Evolutionary conservation across 257 asterid species (phyloP).

Genomic region (Scutellaria minor): DNA sequence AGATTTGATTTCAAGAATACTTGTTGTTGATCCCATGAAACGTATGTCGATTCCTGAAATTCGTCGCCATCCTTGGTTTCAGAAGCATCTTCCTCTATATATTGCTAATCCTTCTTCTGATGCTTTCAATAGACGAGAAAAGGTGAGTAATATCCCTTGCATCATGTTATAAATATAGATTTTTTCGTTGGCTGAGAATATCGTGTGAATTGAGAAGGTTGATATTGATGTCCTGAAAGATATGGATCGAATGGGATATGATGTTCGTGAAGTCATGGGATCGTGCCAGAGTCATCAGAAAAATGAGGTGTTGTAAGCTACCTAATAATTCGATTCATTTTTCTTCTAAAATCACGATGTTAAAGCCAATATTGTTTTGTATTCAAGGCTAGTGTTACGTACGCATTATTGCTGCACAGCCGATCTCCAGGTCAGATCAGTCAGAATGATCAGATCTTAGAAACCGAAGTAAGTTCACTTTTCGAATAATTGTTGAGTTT

Average conservation of each 20-base stretch:
- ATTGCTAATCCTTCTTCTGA: slow-evolving; percentile 47
- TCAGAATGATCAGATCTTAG: slow-evolving; percentile 25
- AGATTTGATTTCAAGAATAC: slow-evolving; percentile 64
- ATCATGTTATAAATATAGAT: not conserved
- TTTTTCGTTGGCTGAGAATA: slow-evolving; percentile 11
- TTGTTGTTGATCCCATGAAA: slow-evolving; percentile 62
- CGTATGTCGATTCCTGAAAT: slow-evolving; percentile 72
- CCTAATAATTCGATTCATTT: not conserved
- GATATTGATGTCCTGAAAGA: slow-evolving; percentile 48
- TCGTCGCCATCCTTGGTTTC: slow-evolving; percentile 65
- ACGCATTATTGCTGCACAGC: slow-evolving; percentile 50
- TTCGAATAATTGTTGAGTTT: not conserved
- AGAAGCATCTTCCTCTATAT: slow-evolving; percentile 49
- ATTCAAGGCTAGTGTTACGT: slow-evolving; percentile 59
- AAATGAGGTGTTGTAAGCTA: slow-evolving; percentile 51
- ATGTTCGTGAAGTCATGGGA: slow-evolving; percentile 45
- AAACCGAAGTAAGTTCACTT: slow-evolving; percentile 23
- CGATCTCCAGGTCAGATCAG: slow-evolving; percentile 27
- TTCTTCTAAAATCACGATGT: not conserved
- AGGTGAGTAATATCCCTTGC: slow-evolving; percentile 33
- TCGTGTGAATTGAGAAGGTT: slow-evolving; percentile 40
- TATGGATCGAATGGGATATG: slow-evolving; percentile 52
- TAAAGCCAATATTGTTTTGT: not conserved
- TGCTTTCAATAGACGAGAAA: slow-evolving; percentile 34
- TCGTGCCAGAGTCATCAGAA: slow-evolving; percentile 48